phyloP scores from a whole-genome alignment of 2,329 filamentous ascomycete species.

The Cytospora mali region DNA sequence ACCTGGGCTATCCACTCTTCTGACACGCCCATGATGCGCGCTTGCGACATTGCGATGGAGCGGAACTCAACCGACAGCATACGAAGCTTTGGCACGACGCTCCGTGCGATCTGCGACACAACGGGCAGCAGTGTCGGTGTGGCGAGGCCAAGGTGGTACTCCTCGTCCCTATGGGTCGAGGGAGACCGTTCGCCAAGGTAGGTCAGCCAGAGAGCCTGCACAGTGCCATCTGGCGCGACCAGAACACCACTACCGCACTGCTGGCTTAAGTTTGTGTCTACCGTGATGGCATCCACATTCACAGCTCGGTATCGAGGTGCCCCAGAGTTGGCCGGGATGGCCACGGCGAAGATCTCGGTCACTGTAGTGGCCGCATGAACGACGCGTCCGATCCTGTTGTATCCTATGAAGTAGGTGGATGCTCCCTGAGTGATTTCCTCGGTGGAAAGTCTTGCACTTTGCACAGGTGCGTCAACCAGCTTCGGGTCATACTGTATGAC shows the following conservation, averaged over 20 bases:
- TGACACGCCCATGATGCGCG: constrained; percentile 93
- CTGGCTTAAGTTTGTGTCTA: constrained; percentile 87
- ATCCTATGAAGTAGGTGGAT: constrained; percentile 95
- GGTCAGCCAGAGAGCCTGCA: constrained; percentile 94
- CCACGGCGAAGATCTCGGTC: constrained; percentile 95
- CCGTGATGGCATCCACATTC: constrained; percentile 95
- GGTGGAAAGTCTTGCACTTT: constrained; percentile 81
- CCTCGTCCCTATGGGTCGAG: constrained; percentile 52
- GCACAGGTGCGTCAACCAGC: constrained; percentile 90
- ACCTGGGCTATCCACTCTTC: constrained; percentile 92
- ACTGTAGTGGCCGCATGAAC: constrained; percentile 93
- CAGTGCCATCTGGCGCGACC: constrained; percentile 84
- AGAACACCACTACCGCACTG: constrained; percentile 95
- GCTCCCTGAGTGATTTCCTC: constrained; percentile 89
- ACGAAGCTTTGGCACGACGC: constrained; percentile 76
- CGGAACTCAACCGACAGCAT: constrained; percentile 95
- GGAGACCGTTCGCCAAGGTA: constrained; percentile 76
- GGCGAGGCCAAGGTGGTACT: constrained; percentile 92
- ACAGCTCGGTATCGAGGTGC: constrained; percentile 92
- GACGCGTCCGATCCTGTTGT: constrained; percentile 92
- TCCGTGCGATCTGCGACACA: constrained; percentile 81
- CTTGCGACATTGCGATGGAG: constrained; percentile 95
- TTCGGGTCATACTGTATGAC: constrained; percentile 93
- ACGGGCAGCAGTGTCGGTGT: constrained; percentile 88
- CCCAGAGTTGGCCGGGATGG: constrained; percentile 84